A percentile compares a stretch with the other conserved stretches of the same genome.
Evolutionary conservation across 192 early-diverging fungal genomes (phyloP).

Genomic region (Dissophora ornata): DNA sequence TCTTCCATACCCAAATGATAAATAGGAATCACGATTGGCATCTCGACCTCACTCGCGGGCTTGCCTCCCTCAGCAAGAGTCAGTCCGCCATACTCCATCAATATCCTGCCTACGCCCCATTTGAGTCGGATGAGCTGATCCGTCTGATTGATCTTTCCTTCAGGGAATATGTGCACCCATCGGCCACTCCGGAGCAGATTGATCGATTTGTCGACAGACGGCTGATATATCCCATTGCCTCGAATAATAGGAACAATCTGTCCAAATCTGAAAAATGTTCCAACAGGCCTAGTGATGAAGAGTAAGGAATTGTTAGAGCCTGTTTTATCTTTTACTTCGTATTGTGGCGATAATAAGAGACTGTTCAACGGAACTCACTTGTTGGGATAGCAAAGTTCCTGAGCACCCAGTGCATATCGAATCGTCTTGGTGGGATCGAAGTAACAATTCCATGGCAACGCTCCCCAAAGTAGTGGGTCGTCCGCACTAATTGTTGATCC

Average conservation of each 20-base stretch:
- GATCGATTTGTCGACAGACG: slow-evolving; percentile 82
- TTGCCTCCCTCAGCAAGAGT: slow-evolving; percentile 80
- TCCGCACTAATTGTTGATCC: slow-evolving; percentile 61
- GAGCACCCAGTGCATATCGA: slow-evolving; percentile 90
- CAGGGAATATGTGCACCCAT: slow-evolving; percentile 95
- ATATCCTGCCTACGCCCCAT: slow-evolving; percentile 89
- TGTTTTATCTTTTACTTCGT: too few relatives aligned
- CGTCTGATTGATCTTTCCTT: slow-evolving; percentile 78
- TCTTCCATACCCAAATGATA: slow-evolving; percentile 66
- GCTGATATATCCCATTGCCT: slow-evolving; percentile 88
- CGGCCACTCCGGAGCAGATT: slow-evolving; percentile 70
- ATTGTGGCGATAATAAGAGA: too few relatives aligned
- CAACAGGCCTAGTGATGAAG: slow-evolving; percentile 51
- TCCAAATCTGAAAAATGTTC: slow-evolving; percentile 79
- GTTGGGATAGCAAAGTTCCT: slow-evolving; percentile 86
- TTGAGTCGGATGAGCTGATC: slow-evolving; percentile 71
- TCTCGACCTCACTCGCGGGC: slow-evolving; percentile 56
- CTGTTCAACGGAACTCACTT: slow-evolving; percentile 68
- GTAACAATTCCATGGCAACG: slow-evolving; percentile 68
- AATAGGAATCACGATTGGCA: slow-evolving; percentile 51
- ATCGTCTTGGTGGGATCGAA: slow-evolving; percentile 59
- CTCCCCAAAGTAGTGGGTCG: slow-evolving; percentile 82
- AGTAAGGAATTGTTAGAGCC: neutral
- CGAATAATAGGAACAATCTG: slow-evolving; percentile 86
- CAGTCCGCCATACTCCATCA: slow-evolving; percentile 78